These are phyloP conservation scores for Croton setiger DNA, from an alignment of 441 rosid species.

Conservation along the genomic window DNA sequence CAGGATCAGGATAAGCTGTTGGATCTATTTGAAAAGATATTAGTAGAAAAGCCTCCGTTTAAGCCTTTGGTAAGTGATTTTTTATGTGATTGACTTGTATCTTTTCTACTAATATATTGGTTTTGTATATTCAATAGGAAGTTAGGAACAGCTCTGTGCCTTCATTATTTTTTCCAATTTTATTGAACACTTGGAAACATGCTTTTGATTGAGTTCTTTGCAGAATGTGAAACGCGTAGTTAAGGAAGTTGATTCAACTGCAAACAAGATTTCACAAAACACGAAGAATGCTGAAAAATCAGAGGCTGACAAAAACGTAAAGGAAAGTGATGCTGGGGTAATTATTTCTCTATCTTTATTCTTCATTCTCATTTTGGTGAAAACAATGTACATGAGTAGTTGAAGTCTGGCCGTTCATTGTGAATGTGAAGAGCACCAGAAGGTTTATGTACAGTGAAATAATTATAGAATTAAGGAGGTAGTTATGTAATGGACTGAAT, in stretches of 20 bases:
- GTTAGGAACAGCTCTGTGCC: neutral
- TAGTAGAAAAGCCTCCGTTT: constrained; percentile 52
- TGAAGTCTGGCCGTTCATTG: neutral
- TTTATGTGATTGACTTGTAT: neutral
- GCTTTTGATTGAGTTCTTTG: constrained; percentile 14
- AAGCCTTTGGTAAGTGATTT: constrained; percentile 46
- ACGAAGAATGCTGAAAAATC: constrained; percentile 42
- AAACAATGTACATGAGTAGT: neutral
- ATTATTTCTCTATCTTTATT: neutral
- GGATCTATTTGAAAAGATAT: constrained; percentile 46
- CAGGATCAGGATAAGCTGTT: constrained; percentile 57
- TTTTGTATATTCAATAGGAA: no score
- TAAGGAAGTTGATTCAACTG: constrained; percentile 43
- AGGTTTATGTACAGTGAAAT: neutral
- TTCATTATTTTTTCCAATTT: neutral
- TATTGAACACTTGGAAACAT: neutral
- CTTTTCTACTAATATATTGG: neutral
- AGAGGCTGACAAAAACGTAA: constrained; percentile 31
- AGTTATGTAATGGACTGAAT: no score
- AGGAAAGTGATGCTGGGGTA: constrained; percentile 57
- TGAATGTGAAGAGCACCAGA: neutral
- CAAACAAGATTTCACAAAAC: constrained; percentile 40
- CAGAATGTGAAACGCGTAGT: constrained; percentile 34
- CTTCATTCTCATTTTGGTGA: neutral
- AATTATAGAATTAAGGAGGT: neutral